phyloP scores from a whole-genome alignment of 129 eudicot genomes.

The Silybum marianum region DNA sequence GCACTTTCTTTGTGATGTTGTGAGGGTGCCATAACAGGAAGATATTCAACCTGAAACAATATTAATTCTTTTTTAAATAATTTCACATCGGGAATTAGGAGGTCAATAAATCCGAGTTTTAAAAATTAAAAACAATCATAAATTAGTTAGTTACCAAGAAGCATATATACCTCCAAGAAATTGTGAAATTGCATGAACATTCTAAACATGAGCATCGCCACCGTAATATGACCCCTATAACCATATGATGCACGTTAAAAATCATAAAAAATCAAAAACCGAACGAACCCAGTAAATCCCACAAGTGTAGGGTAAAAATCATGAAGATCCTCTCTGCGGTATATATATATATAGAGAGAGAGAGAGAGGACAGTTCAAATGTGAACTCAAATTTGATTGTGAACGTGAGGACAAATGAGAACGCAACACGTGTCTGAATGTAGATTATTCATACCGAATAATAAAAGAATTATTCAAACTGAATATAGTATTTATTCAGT shows the following conservation, averaged over 20 bases:
- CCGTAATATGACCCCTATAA: conserved; percentile 77
- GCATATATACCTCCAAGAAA: conserved; percentile 80
- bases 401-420: too few relatives aligned
- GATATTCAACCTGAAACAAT: conserved; percentile 82
- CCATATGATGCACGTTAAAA: conserved; percentile 17
- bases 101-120: not conserved
- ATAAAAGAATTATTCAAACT: too few relatives aligned
- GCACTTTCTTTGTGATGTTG: conserved; percentile 74
- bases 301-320: not conserved
- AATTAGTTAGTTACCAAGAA: not conserved
- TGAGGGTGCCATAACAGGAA: conserved; percentile 73
- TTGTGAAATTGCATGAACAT: conserved; percentile 97
- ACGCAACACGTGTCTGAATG: too few relatives aligned
- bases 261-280: not conserved
- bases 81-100: not conserved
- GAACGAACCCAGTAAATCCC: not conserved
- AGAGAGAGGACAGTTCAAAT: too few relatives aligned
- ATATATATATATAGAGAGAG: too few relatives aligned
- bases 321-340: too few relatives aligned
- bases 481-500: too few relatives aligned
- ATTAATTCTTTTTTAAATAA: not conserved
- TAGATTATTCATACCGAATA: too few relatives aligned
- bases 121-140: not conserved
- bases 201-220: conserved; percentile 84
- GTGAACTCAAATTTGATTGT: too few relatives aligned